Evolutionary conservation across 257 asterid species (phyloP), one percentile per base, ranked within the genome.

Genomic region (Solanum bukasovii): DNA sequence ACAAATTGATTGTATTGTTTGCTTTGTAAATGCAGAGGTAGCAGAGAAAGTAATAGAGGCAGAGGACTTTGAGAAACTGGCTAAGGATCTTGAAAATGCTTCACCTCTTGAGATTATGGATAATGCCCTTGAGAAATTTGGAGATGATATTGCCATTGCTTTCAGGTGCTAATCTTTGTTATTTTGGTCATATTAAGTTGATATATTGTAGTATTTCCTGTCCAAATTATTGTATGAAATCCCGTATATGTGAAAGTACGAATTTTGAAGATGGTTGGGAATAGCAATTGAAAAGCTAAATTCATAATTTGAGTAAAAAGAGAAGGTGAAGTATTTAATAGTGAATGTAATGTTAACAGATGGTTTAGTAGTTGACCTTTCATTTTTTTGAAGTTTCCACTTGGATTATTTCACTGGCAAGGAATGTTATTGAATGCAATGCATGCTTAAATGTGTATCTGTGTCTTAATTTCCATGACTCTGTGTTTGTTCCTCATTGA

Each of bases 101-200:
- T 93, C 96, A 59, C 96, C 95, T 23, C 93, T 93, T 38, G 92
- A 93, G 92, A 90, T 93, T 49, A 93, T 93, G 92, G 95, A 93
- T 46, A 92, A 86, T 84, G 95, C 96, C 44, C 95, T 93, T 38
- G 92, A 88, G 81, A 93, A 59, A 61, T 93, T 92, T 85, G 96
- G 95, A 23, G 88, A 92, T 83, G 95, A 92, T 44, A 93, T 93
- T 5, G 96, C 94, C 3, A 93, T 93, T 92, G 96, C 99, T 87
- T 96, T 96, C 91, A 95, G 99, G 99, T 96, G 92, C 67, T 78
- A 13, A 13, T 42, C 14, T n/a, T 25, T 40, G 61, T n/a, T 40
- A 70, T 68, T 40, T 37, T 21, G 9, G 61, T 77, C 25, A 9
- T 40, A 77, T n/a, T 29, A 33, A 71, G 42, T 71, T 71, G 78